Evolutionary conservation across 345 rosid genomes (phyloP), one percentile per base, ranked within the genome.

Genomic region (Citrus trifoliata): DNA sequence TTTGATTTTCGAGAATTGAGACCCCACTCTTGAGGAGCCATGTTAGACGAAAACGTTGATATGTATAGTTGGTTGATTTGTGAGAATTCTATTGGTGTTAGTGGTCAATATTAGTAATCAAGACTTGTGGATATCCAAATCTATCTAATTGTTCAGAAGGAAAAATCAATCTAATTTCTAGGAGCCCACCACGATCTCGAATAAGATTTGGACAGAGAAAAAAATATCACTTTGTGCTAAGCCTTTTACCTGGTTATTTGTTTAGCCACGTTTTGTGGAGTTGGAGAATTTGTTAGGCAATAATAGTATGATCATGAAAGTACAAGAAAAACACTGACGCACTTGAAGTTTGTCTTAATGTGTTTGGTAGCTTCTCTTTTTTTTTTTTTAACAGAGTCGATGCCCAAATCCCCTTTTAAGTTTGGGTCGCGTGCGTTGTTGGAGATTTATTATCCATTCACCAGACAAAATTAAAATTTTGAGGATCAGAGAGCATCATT

Each of bases 151-250:
- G 51, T 3, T 46, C 51, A 0, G 14, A 46, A 13, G 18, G 3
- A 46, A 24, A 24, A 24, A 37, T 37, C 33, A 13, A 8, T 27
- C 8, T 5, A 70, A 18, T 3, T 16, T 22, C 5, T 10, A 19
- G 33, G 58, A 74, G 18, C 72, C 79, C 72, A 76, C 79, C 64
- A 35, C 13, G 71, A 66, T 65, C 67, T 76, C 24, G 51, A 51
- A 0, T 46, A 13, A 51, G 71, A 64, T 76, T 46, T 65, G 33
- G 78, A 13, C 24, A 28, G n/a, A 33, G 7, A 14, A 28, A 28
- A 19, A 51, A 16, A 40, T 5, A 19, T 55, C 30, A 33, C 37
- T 13, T 72, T 12, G 6, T 32, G 12, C 2, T 58, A 35, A 4
- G 12, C 58, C 2, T 37, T n/a, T 28, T 62, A 59, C 24, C 63